phyloP scores from a whole-genome alignment of 2,329 filamentous ascomycete genomes.

The Diplodia mutila region DNA sequence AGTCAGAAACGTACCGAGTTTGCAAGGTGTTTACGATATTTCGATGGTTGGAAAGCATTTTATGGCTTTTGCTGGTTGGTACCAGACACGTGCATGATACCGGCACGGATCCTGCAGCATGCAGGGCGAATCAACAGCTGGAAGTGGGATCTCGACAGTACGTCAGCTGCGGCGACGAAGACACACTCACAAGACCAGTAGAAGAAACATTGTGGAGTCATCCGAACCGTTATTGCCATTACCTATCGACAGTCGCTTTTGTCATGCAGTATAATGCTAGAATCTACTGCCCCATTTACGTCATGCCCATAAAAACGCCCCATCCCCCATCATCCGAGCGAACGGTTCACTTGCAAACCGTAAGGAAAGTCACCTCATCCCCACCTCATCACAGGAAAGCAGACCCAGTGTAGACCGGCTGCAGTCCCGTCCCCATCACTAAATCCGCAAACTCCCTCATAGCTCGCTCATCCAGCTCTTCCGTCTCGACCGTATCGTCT shows the following conservation, averaged over 20 bases:
- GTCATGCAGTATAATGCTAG: conserved; percentile 10
- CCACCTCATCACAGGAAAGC: conserved; percentile 3
- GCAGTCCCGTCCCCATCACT: conserved; percentile 11
- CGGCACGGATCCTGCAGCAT: no score
- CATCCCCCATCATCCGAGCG: neutral
- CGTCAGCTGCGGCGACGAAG: neutral
- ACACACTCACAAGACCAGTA: neutral
- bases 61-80: no score
- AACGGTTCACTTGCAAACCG: neutral
- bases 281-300: neutral
- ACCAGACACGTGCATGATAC: no score
- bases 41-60: no score
- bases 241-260: conserved; percentile 17
- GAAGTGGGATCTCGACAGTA: no score
- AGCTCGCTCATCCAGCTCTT: neutral
- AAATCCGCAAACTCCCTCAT: conserved; percentile 13
- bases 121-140: no score
- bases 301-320: neutral
- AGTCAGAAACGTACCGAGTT: no score
- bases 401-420: conserved; percentile 8
- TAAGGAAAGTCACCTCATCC: neutral
- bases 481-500: neutral
- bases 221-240: conserved; percentile 16
- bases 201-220: neutral
- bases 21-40: no score